Percentiles rank a stretch among this genome's conserved stretches.
Evolutionary conservation across 2,329 filamentous ascomycete genomes (phyloP).

Genomic region (Fusarium sp.): DNA sequence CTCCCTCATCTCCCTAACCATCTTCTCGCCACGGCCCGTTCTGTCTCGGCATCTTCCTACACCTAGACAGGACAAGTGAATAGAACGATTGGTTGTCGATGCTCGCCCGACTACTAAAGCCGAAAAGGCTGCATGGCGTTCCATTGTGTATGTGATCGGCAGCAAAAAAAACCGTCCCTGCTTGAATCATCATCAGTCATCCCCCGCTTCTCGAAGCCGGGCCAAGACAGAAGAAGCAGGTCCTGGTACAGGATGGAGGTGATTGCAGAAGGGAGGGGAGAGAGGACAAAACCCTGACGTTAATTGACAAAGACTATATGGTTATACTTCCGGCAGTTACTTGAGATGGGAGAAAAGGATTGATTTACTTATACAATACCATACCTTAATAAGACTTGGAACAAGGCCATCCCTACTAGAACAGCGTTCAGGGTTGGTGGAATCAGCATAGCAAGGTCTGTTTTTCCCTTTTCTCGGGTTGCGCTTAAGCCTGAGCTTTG

Average conservation of each 20-base stretch:
- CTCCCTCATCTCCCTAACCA: not conserved
- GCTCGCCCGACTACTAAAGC: constrained; percentile 19
- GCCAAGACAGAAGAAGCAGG: constrained; percentile 34
- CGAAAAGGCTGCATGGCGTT: constrained; percentile 38
- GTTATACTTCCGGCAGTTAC: constrained; percentile 30
- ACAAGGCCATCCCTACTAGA: constrained; percentile 27
- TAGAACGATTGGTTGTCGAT: constrained; percentile 21
- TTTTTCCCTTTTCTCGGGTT: constrained; percentile 7
- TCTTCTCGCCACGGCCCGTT: constrained; percentile 34
- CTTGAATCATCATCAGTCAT: constrained; percentile 13
- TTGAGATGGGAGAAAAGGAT: constrained; percentile 4
- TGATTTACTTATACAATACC: not conserved
- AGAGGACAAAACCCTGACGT: not conserved
- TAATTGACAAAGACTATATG: constrained; percentile 6
- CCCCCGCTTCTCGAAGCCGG: constrained; percentile 44
- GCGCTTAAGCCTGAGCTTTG: constrained; percentile 38
- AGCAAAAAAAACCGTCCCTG: constrained; percentile 24
- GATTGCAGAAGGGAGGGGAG: not conserved
- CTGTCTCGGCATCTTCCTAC: constrained; percentile 38
- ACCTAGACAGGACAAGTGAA: constrained; percentile 11
- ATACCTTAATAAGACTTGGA: constrained; percentile 20
- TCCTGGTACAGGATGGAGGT: constrained; percentile 2
- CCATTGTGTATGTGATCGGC: constrained; percentile 37
- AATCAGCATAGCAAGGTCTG: too few species aligned
- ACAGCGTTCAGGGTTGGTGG: constrained; percentile 20